Evolutionary conservation across 2,329 filamentous ascomycete species (phyloP).

Genomic region (Aspergillus sp.): DNA sequence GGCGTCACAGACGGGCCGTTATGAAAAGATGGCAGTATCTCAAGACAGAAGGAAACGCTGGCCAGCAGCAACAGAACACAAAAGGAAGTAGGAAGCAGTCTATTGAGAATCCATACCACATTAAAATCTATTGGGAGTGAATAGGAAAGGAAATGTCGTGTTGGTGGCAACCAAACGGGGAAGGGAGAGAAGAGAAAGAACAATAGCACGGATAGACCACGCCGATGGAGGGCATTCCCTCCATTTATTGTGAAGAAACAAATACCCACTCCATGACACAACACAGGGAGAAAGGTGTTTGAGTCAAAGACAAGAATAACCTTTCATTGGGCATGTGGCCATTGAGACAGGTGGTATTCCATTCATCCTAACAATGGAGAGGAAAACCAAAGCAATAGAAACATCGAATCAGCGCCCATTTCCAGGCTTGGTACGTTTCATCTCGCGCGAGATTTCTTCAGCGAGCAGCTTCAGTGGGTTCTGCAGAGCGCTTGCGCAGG

Average conservation of each 20-base stretch:
- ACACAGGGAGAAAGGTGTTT: neutral
- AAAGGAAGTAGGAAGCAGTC: constrained; percentile 2
- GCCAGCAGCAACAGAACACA: constrained; percentile 19
- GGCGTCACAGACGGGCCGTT: neutral
- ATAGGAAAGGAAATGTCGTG: constrained; percentile 15
- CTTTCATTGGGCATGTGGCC: constrained; percentile 7
- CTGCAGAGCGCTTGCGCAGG: constrained; percentile 18
- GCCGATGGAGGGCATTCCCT: neutral
- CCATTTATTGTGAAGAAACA: constrained; percentile 10
- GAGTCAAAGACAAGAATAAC: constrained; percentile 11
- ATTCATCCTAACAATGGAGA: neutral
- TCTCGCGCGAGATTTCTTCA: constrained; percentile 17
- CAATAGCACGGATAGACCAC: constrained; percentile 7
- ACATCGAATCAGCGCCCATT: neutral
- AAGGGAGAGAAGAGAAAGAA: constrained; percentile 21
- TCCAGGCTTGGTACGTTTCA: constrained; percentile 24
- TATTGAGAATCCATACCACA: constrained; percentile 17
- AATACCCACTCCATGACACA: constrained; percentile 1
- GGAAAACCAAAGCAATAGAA: neutral
- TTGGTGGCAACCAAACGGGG: constrained; percentile 1
- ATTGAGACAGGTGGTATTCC: neutral
- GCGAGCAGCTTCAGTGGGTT: constrained; percentile 16
- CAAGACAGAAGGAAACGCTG: constrained; percentile 8
- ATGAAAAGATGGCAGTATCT: neutral
- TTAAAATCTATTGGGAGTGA: constrained; percentile 17